Percentiles rank a stretch among this genome's conserved stretches.
phyloP scores from a whole-genome alignment of 257 asterid species.

The Mentha longifolia region DNA sequence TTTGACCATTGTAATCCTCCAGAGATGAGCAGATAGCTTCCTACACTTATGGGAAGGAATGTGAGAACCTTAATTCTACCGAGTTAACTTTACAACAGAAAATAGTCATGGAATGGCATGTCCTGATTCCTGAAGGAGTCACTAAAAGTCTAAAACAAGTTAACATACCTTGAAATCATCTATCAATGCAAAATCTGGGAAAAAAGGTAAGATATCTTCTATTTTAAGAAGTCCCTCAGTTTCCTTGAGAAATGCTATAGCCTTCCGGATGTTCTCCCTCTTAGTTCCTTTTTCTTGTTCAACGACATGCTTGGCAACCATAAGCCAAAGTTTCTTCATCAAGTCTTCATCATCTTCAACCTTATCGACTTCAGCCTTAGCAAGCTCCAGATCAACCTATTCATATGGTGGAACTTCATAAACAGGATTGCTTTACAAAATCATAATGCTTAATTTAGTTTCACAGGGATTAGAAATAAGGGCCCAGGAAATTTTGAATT shows the following conservation, averaged over 20 bases:
- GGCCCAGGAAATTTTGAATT: conserved; percentile 16
- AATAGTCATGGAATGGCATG: conserved; percentile 7
- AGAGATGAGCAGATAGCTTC: conserved; percentile 96
- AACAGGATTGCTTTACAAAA: conserved; percentile 24
- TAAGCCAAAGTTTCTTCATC: conserved; percentile 96
- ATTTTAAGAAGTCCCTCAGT: conserved; percentile 95
- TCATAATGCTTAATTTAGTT: conserved; percentile 17
- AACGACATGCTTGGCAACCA: conserved; percentile 97
- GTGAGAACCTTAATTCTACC: neutral
- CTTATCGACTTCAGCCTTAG: conserved; percentile 99
- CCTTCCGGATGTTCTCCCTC: conserved; percentile 96
- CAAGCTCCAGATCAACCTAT: conserved; percentile 96
- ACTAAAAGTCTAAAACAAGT: conserved; percentile 17
- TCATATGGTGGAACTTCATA: conserved; percentile 30
- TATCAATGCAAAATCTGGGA: conserved; percentile 93
- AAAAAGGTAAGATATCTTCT: conserved; percentile 96
- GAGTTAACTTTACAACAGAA: conserved; percentile 12
- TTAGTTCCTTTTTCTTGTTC: conserved; percentile 96
- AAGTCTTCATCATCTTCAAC: conserved; percentile 98
- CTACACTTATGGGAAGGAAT: conserved; percentile 46
- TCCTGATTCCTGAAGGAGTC: conserved; percentile 22
- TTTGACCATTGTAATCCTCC: conserved; percentile 96
- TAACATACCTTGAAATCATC: conserved; percentile 88
- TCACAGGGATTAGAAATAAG: conserved; percentile 13
- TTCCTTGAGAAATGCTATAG: conserved; percentile 98